Percentiles rank a stretch among this genome's conserved stretches.
These are phyloP conservation scores for Lipomyces starkeyi DNA, from an alignment of 805 yeast genomes.

Conservation along the genomic window DNA sequence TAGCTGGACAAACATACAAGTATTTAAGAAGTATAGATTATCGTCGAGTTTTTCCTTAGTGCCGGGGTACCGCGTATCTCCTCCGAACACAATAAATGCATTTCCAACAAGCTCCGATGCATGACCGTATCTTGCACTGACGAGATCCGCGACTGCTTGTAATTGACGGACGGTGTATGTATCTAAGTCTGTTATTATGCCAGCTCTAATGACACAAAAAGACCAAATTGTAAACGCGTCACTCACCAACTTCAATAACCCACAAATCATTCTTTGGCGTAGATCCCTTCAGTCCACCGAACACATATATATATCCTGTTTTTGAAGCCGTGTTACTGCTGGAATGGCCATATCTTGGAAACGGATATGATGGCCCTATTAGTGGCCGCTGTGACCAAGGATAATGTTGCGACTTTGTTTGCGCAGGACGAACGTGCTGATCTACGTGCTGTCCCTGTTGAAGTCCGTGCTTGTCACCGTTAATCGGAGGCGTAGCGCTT, in stretches of 20 bases:
- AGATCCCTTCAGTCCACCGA: constrained; percentile 90
- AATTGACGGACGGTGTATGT: constrained; percentile 42
- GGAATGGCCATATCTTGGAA: constrained; percentile 93
- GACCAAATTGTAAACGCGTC: constrained; percentile 40
- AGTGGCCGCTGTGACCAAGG: constrained; percentile 31
- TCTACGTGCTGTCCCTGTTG: constrained; percentile 13
- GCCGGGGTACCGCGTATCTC: constrained; percentile 74
- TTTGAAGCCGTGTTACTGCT: constrained; percentile 71
- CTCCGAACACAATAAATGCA: constrained; percentile 94
- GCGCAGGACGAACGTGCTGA: neutral
- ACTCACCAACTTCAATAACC: constrained; percentile 67
- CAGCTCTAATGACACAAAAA: neutral
- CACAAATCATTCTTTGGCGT: constrained; percentile 94
- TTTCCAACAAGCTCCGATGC: constrained; percentile 90
- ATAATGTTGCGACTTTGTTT: constrained; percentile 12
- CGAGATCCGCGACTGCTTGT: constrained; percentile 65
- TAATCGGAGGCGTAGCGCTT: neutral
- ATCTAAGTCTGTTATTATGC: constrained; percentile 36
- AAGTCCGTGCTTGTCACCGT: neutral
- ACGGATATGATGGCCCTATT: constrained; percentile 55
- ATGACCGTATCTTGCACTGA: constrained; percentile 97
- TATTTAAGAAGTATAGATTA: constrained; percentile 83
- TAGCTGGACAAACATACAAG: constrained; percentile 41
- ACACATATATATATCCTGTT: constrained; percentile 78
- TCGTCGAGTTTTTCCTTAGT: constrained; percentile 66